Base-by-base conservation (phyloP, 345 rosid genomes). In the Euphorbia peplus region DNA sequence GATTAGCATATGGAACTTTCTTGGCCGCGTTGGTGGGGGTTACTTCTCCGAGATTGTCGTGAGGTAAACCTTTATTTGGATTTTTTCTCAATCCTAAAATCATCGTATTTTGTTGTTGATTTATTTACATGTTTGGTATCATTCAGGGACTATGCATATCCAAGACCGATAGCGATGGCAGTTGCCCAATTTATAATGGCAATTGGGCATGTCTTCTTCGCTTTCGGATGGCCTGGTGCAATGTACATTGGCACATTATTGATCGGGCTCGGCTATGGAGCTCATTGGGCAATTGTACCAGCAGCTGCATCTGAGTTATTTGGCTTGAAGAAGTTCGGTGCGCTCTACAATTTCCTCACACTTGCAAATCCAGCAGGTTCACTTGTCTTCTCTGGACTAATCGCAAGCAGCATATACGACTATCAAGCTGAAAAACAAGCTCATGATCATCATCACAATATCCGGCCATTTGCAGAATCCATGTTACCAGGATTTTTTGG, bases 271-370 rank as follows among this genome's bases (percentile, higher is more conserved):
- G 96, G 98, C 46, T 92, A 95, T 50, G 99, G 99, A 21, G 87
- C 98, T n/a, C 98, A 92, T 48, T 95, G 98, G 99, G 98, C 98
- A 21, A 90, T 95, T 47, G 93, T 95, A 60, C 99, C 99, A 3
- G 99, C 98, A 37, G 82, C 96, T 44, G 97, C 99, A 50, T 95
- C 99, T 0, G 97, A 95, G 87, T 83, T 95, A 73, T 95, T 95
- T 62, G 99, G 99, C 66, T 67, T 95, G 70, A 95, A 95, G 68
- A 95, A 95, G 64, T 90, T 95, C 18, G 97, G 99, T 57, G 96
- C 92, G 29, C 64, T 95, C 60, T 95, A 95, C 86, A 95, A 95
- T 74, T 95, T 95, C 83, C 90, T 95, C 65, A 90, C 98, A 4
- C 82, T 95, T 58, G 98, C 98, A 66, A 95, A 90, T 72, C 99